These are phyloP conservation scores for Macrophomina tecta DNA, from an alignment of 2,329 filamentous ascomycete genomes.

Conservation along the genomic window DNA sequence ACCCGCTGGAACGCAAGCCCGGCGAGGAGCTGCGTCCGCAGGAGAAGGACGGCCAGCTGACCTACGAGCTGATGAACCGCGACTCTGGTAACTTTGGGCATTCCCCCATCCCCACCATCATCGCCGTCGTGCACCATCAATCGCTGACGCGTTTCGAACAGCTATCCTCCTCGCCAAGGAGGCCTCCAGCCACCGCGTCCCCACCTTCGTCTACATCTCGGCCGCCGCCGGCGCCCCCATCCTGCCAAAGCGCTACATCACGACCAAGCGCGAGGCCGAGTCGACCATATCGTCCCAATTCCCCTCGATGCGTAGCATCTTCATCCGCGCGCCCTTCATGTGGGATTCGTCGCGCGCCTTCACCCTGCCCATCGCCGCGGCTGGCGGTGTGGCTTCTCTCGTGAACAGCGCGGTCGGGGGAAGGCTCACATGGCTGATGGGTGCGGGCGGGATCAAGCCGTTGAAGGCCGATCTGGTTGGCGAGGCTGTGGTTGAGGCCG, in stretches of 20 bases:
- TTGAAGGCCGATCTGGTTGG: slow-evolving; percentile 86
- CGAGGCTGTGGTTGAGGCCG: slow-evolving; percentile 86
- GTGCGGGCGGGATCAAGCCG: slow-evolving; percentile 83
- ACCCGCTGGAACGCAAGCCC: slow-evolving; percentile 70
- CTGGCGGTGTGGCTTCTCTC: slow-evolving; percentile 74
- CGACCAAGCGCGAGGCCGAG: slow-evolving; percentile 91
- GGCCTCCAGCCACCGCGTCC: slow-evolving; percentile 67
- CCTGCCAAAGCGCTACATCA: slow-evolving; percentile 83
- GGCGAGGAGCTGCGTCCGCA: slow-evolving; percentile 67
- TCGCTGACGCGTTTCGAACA: slow-evolving; percentile 28
- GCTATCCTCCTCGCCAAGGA: slow-evolving; percentile 84
- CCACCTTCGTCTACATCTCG: slow-evolving; percentile 84
- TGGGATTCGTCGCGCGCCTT: slow-evolving; percentile 83
- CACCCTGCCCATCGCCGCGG: slow-evolving; percentile 82
- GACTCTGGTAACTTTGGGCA: slow-evolving; percentile 63
- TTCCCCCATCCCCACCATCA: background rate
- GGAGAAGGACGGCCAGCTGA: slow-evolving; percentile 76
- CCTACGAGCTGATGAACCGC: slow-evolving; percentile 97
- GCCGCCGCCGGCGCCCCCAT: slow-evolving; percentile 86
- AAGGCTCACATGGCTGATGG: slow-evolving; percentile 76
- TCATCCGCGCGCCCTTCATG: slow-evolving; percentile 84
- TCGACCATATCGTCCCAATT: slow-evolving; percentile 74
- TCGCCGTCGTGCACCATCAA: background rate
- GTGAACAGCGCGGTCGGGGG: slow-evolving; percentile 81
- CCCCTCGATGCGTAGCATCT: slow-evolving; percentile 77